Base-by-base conservation (phyloP, 371 early-diverging fungal genomes). In the Lichtheimia corymbifera region DNA sequence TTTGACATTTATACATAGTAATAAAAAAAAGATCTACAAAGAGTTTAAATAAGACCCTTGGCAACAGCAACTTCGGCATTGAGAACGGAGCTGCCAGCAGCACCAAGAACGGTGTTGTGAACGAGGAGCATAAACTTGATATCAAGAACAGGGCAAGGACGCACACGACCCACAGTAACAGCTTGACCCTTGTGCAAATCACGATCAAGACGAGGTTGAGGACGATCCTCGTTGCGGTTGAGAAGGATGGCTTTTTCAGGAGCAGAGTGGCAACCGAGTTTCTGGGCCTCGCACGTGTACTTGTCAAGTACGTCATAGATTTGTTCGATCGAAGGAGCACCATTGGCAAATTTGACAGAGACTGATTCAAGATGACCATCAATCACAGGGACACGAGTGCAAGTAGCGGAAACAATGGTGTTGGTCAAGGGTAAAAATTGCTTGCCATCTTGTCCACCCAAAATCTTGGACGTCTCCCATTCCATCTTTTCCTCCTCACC, bases 401-500 rank as follows among this genome's bases (percentile, higher is more conserved):
- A 97, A 14, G 90, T 89, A n/a, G 98, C 98, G 5, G 94, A 93
- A 15, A 97, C 92, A 22, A 72, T 72, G 18, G 92, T 84, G 35
- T 81, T 68, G 2, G 70, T 45, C 35, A 83, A 70, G 28, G 79
- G 79, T 13, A 55, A 52, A 67, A 86, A 89, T 12, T 71, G 82
- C 25, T 78, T 73, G 22, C 68, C 73, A 17, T 83, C 85, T 15
- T 55, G 49, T 27, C 73, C 78, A 57, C 97, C 97, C 43, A 98
- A 77, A 59, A 98, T 98, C 83, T 98, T 98, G 53, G 80, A 74
- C 4, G 93, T 87, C 77, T 98, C 98, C 63, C 82, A 91, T 73
- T 98, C 97, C 82, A 98, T 91, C 86, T 98, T 98, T 65, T 92
- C 90, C 74, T 98, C 98, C 70, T 98, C 98, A 57, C 96, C 98